Percentiles rank a stretch among this genome's conserved stretches.
phyloP scores from a whole-genome alignment of 768 basidiomycete species.

The Auriculariales sp. region DNA sequence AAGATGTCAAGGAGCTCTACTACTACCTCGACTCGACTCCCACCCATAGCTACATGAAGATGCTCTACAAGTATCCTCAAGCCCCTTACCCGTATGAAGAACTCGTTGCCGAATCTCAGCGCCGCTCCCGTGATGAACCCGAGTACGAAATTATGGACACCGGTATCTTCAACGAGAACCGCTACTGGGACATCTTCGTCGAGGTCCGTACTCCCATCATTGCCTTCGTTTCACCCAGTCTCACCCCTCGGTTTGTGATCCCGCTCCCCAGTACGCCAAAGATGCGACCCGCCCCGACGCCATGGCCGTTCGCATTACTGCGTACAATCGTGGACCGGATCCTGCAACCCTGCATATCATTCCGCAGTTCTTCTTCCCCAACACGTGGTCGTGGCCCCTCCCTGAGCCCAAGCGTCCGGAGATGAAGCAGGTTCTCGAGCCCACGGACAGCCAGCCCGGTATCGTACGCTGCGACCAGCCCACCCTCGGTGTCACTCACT shows the following conservation, averaged over 20 bases:
- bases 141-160: constrained; percentile 94
- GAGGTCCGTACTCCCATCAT: constrained; percentile 49
- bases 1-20: constrained; percentile 97
- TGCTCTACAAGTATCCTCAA: constrained; percentile 97
- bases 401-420: constrained; percentile 38
- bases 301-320: constrained; percentile 84
- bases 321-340: constrained; percentile 94
- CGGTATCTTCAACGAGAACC: constrained; percentile 77
- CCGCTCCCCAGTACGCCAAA: constrained; percentile 70
- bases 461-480: constrained; percentile 63
- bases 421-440: constrained; percentile 40
- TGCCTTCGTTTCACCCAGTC: neutral
- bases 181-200: constrained; percentile 97
- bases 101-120: constrained; percentile 71
- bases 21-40: constrained; percentile 98
- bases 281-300: constrained; percentile 84
- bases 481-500: constrained; percentile 55
- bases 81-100: constrained; percentile 86
- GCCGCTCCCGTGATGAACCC: constrained; percentile 67
- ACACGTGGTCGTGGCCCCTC: constrained; percentile 90
- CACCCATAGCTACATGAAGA: constrained; percentile 99
- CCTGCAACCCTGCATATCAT: constrained; percentile 87
- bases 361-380: constrained; percentile 94
- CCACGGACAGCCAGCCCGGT: constrained; percentile 30
- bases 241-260: constrained; percentile 5